Base-by-base conservation (phyloP, 2,329 filamentous ascomycete species). In the Colletotrichum gigasporum region DNA sequence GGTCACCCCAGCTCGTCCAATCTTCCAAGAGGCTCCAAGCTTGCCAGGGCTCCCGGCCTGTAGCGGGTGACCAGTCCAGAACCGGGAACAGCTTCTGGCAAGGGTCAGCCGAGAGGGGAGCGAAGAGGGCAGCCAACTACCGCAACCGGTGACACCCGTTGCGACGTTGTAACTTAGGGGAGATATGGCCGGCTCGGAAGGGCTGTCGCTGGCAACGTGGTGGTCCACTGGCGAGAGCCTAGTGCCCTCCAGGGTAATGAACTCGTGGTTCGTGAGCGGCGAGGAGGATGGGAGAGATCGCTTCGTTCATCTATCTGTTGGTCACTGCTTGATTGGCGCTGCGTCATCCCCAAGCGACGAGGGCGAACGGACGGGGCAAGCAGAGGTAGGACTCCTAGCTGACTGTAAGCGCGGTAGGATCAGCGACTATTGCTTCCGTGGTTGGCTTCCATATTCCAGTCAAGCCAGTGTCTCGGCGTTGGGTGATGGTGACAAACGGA, bases 1-100 rank as follows among this genome's bases (percentile, higher is more conserved):
- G 65, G 65, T 54, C 45, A 42, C 63, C 65, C 65, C 35, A 32
- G 65, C 48, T 50, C 56, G 30, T 53, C 56, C 53, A 67, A 63
- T 67, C 57, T 67, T 66, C 62, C 42, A 66, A 16, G 53, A 48
- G 48, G 39, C 34, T 58, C 37, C 48, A 22, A 44, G 20, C 22
- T 22, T 54, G 59, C 54, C 53, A 59, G 60, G 53, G 56, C 53
- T 56, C 56, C 48, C 35, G 37, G 56, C 41, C 34, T 30, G 37
- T 42, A 22, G 35, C 32, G 63, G 37, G 35, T 37, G 45, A 55
- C 63, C 58, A 53, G 32, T 45, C 59, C 63, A 41, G 59, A 66
- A 58, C 45, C 30, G 60, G 55, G 41, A 60, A 54, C 32, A 42
- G 28, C 41, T 45, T 64, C 42, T 52, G 20, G 8, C 41, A 34